These are phyloP conservation scores for Candida broadrunensis DNA, from an alignment of 805 yeast species.

Conservation along the genomic window DNA sequence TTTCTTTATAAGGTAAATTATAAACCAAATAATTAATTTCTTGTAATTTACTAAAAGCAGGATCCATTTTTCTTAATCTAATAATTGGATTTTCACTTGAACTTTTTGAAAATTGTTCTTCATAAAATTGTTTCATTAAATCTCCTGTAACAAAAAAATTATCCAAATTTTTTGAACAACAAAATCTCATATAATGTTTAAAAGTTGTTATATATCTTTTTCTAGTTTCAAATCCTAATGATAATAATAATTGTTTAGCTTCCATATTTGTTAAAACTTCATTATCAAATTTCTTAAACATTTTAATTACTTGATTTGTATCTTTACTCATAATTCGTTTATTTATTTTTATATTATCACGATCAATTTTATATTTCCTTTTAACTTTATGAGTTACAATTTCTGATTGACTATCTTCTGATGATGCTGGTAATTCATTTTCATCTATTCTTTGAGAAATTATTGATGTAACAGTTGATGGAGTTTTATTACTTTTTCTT, in stretches of 20 bases:
- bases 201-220: constrained; percentile 13
- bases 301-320: constrained; percentile 11
- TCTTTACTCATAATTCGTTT: constrained; percentile 13
- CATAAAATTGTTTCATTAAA: constrained; percentile 12
- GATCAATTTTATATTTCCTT: constrained; percentile 10
- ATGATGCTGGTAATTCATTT: constrained; percentile 1
- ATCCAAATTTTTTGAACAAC: constrained; percentile 9
- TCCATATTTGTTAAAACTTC: constrained; percentile 12
- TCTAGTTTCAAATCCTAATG: constrained; percentile 13
- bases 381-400: not conserved
- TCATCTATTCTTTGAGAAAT: constrained; percentile 12
- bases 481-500: not conserved
- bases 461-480: constrained; percentile 7
- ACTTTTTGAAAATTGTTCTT: constrained; percentile 10
- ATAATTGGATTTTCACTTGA: constrained; percentile 11
- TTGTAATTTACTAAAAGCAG: constrained; percentile 13
- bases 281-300: constrained; percentile 13
- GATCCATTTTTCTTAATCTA: constrained; percentile 13
- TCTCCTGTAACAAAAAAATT: constrained; percentile 13
- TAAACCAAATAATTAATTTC: constrained; percentile 13
- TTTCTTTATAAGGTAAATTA: constrained; percentile 10
- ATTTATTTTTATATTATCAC: constrained; percentile 12
- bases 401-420: not conserved
- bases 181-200: constrained; percentile 12
- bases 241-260: constrained; percentile 9